These are phyloP conservation scores for Ogataea pini DNA, from an alignment of 805 yeast genomes.

Conservation along the genomic window DNA sequence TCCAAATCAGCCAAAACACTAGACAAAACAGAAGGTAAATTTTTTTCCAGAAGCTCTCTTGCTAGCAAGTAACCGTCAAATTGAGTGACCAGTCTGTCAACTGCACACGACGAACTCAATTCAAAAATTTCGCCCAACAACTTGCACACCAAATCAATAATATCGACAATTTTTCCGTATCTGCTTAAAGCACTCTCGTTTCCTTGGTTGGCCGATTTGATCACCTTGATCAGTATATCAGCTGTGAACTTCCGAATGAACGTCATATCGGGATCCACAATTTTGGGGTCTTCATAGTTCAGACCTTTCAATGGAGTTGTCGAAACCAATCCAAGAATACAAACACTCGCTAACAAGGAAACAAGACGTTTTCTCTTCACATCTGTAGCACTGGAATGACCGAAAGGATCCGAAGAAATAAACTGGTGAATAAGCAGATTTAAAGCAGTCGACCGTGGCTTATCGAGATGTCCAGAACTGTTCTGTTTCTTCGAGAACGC, in stretches of 20 bases:
- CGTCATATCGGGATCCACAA: constrained; percentile 66
- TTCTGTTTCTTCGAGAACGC: constrained; percentile 65
- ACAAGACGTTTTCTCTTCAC: constrained; percentile 55
- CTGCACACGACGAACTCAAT: constrained; percentile 34
- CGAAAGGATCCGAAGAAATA: constrained; percentile 53
- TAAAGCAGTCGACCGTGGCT: constrained; percentile 75
- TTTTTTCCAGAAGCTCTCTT: constrained; percentile 66
- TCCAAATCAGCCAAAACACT: constrained; percentile 65
- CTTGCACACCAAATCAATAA: constrained; percentile 49
- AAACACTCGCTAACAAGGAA: constrained; percentile 61
- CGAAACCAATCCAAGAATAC: constrained; percentile 63
- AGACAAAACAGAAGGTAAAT: constrained; percentile 58
- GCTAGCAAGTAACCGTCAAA: constrained; percentile 67
- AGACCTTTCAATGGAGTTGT: constrained; percentile 53
- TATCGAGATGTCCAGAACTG: constrained; percentile 40
- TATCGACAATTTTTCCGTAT: constrained; percentile 56
- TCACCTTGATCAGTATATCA: constrained; percentile 63
- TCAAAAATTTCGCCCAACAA: constrained; percentile 45
- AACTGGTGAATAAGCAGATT: constrained; percentile 78
- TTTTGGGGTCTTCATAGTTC: constrained; percentile 45
- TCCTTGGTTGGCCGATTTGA: constrained; percentile 51
- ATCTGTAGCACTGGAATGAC: constrained; percentile 36
- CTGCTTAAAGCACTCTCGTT: constrained; percentile 40
- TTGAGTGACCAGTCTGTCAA: constrained; percentile 49
- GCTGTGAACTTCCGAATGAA: constrained; percentile 73